Percentiles rank a stretch among this genome's conserved stretches.
These are phyloP conservation scores for Penicillium bovifimosum DNA, from an alignment of 495 filamentous ascomycete species.

Conservation along the genomic window DNA sequence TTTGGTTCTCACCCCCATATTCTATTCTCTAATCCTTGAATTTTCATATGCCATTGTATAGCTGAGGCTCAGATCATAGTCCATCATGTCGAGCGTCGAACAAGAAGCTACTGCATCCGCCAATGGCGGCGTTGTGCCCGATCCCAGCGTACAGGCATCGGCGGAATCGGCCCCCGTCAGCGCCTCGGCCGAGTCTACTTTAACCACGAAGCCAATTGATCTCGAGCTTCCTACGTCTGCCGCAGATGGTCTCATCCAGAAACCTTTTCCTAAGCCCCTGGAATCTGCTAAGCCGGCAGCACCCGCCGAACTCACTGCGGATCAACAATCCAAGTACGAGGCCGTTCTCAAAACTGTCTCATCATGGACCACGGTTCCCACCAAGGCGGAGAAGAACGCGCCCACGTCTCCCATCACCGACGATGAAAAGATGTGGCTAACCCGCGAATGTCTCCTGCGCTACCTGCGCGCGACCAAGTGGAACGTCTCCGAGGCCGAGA, in stretches of 20 bases:
- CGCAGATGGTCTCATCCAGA: constrained; percentile 51
- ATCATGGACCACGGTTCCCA: constrained; percentile 66
- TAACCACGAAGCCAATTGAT: constrained; percentile 20
- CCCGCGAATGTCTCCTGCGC: constrained; percentile 83
- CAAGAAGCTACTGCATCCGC: constrained; percentile 3
- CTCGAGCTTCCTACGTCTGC: constrained; percentile 41
- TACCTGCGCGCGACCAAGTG: constrained; percentile 94
- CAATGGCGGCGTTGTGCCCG: constrained; percentile 17
- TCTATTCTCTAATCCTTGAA: not conserved
- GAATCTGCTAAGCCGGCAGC: constrained; percentile 48
- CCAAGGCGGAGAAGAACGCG: constrained; percentile 50
- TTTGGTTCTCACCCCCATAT: not conserved
- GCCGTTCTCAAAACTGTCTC: constrained; percentile 60
- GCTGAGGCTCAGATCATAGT: not conserved
- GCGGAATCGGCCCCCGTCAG: constrained; percentile 10
- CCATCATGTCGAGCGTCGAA: constrained; percentile 2
- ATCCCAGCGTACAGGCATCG: constrained; percentile 6
- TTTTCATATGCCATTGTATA: not conserved
- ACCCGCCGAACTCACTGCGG: constrained; percentile 53
- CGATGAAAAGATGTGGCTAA: constrained; percentile 82
- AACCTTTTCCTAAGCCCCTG: constrained; percentile 63
- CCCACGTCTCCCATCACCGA: constrained; percentile 65
- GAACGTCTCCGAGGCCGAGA: constrained; percentile 68
- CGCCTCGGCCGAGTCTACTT: constrained; percentile 4
- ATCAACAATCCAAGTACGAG: constrained; percentile 83